Percentiles rank a stretch among this genome's conserved stretches.
These are phyloP conservation scores for Bifiguratus adelaidae DNA, from an alignment of 192 early-diverging fungal genomes.

Conservation along the genomic window DNA sequence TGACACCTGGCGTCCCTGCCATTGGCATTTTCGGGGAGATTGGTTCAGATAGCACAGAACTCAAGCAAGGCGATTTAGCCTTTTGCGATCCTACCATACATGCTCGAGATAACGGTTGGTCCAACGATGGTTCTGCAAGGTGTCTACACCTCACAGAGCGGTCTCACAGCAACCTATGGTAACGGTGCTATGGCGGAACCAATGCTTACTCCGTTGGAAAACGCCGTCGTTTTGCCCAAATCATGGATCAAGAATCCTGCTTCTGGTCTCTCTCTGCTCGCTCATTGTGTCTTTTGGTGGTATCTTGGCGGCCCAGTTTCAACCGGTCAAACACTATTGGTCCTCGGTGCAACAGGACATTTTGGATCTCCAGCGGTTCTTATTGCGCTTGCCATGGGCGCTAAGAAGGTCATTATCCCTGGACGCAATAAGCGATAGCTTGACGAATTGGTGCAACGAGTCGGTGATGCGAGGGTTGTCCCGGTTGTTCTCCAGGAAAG, in stretches of 20 bases:
- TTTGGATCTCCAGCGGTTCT: slow-evolving; percentile 14
- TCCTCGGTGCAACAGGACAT: slow-evolving; percentile 16
- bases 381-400: slow-evolving; percentile 16
- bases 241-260: slow-evolving; percentile 2
- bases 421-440: slow-evolving; percentile 7
- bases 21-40: slow-evolving; percentile 12
- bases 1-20: slow-evolving; percentile 15
- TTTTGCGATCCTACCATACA: slow-evolving; percentile 19
- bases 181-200: slow-evolving; percentile 19
- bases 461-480: slow-evolving; percentile 11
- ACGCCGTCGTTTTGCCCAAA: slow-evolving; percentile 10
- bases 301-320: slow-evolving; percentile 7
- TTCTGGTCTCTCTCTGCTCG: slow-evolving; percentile 2
- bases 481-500: slow-evolving; percentile 8
- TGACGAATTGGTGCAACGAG: slow-evolving; percentile 4
- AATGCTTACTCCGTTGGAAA: slow-evolving; percentile 14
- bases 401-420: slow-evolving; percentile 11
- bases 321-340: slow-evolving; percentile 14
- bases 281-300: slow-evolving; percentile 16
- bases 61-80: slow-evolving; percentile 17
- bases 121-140: slow-evolving; percentile 17
- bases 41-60: slow-evolving; percentile 4
- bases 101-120: slow-evolving; percentile 13
- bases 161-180: slow-evolving; percentile 5
- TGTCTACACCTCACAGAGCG: slow-evolving; percentile 5